Percentiles rank a stretch among this genome's conserved stretches.
Evolutionary conservation across 441 rosid species (phyloP).

Genomic region (Arabidopsis hybrid): DNA sequence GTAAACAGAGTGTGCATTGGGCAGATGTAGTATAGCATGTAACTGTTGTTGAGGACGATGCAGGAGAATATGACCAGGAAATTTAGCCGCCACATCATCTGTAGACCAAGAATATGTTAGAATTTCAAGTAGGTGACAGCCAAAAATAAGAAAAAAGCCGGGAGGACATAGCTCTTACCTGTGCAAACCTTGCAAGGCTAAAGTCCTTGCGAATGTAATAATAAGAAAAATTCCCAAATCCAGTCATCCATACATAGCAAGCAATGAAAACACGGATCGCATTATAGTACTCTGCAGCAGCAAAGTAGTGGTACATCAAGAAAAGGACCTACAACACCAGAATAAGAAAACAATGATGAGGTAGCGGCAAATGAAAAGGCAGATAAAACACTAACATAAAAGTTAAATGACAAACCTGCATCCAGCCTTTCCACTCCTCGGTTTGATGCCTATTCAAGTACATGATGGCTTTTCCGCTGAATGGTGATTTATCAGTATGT

Average conservation of each 20-base stretch:
- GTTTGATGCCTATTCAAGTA: constrained; percentile 87
- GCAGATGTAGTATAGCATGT: constrained; percentile 79
- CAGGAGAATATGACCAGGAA: constrained; percentile 73
- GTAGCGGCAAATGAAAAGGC: constrained; percentile 16
- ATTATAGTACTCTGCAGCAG: constrained; percentile 77
- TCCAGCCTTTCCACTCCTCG: constrained; percentile 95
- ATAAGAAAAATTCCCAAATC: constrained; percentile 84
- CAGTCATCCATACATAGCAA: constrained; percentile 91
- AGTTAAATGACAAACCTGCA: constrained; percentile 71
- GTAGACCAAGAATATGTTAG: constrained; percentile 41
- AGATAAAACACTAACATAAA: constrained; percentile 15
- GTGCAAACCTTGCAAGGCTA: constrained; percentile 79
- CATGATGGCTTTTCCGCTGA: constrained; percentile 71
- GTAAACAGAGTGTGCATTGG: constrained; percentile 91
- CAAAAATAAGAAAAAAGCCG: constrained; percentile 15
- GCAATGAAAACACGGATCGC: constrained; percentile 84
- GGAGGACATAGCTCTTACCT: constrained; percentile 52
- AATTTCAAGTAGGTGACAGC: constrained; percentile 40
- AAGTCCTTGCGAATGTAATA: constrained; percentile 85
- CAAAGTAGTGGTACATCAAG: constrained; percentile 89
- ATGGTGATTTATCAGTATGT: constrained; percentile 71
- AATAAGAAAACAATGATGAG: constrained; percentile 28
- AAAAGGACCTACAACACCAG: constrained; percentile 67
- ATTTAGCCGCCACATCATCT: constrained; percentile 94
- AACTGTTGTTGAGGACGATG: constrained; percentile 72